Conservation (phyloP, 805 yeast genomes). For the Saccharomycopsis lassenensis region DNA sequence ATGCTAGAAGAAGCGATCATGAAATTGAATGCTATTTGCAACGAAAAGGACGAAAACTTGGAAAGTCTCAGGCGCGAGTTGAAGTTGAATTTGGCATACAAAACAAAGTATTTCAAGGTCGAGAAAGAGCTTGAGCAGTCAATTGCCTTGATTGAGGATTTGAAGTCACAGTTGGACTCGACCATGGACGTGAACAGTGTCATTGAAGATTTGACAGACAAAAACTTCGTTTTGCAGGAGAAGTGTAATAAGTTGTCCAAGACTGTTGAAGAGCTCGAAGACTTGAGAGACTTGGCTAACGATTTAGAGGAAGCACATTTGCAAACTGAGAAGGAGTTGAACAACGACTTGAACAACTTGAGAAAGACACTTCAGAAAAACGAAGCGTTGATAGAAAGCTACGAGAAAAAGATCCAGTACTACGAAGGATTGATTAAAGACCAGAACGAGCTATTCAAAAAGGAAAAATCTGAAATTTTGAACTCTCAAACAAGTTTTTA, state of each 20-base stretch:
- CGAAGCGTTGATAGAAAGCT: not conserved
- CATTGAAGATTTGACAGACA: conserved; percentile 26
- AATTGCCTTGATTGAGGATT: conserved; percentile 19
- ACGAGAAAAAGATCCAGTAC: conserved; percentile 1
- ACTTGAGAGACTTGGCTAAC: conserved; percentile 37
- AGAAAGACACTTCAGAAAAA: conserved; percentile 11
- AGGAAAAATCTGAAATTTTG: too few relatives aligned
- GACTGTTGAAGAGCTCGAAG: conserved; percentile 36
- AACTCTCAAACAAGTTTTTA: too few relatives aligned
- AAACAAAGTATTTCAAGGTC: conserved; percentile 11
- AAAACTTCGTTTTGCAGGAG: conserved; percentile 27
- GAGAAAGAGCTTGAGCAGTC: conserved; percentile 17
- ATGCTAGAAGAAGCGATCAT: conserved; percentile 33
- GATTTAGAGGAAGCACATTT: conserved; percentile 35
- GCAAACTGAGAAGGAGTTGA: conserved; percentile 34
- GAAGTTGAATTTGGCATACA: conserved; percentile 3
- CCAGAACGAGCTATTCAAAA: too few relatives aligned
- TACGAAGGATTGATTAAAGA: not conserved
- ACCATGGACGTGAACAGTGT: conserved; percentile 25
- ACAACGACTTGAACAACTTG: conserved; percentile 26
- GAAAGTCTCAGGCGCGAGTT: conserved; percentile 12
- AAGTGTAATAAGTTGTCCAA: conserved; percentile 26
- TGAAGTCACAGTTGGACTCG: conserved; percentile 24
- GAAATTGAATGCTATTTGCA: conserved; percentile 24
- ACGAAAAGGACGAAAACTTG: conserved; percentile 24